Conservation (phyloP, 345 rosid species). For the Linum usitatissimum region DNA sequence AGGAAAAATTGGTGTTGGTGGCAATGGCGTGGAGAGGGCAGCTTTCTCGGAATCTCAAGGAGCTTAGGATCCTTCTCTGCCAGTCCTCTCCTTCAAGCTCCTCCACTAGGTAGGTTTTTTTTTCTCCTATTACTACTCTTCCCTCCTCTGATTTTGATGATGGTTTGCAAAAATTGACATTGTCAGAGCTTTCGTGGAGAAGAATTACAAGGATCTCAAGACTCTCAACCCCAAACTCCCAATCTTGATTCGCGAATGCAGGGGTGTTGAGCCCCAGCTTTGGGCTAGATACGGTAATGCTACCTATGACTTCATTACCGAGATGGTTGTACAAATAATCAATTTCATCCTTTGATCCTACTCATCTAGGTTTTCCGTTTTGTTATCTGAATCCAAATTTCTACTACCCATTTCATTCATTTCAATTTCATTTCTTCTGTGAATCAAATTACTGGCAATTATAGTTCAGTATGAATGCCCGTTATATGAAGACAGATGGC, state of each 20-base stretch:
- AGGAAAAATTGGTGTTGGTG: too few relatives aligned
- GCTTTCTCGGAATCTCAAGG: constrained; percentile 15
- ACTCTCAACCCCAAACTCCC: constrained; percentile 81
- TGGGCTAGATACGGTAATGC: constrained; percentile 90
- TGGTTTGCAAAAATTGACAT: background rate
- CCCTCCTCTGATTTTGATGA: background rate
- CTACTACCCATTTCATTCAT: too few relatives aligned
- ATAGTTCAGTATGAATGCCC: too few relatives aligned
- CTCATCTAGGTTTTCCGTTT: too few relatives aligned
- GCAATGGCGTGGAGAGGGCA: constrained; percentile 11
- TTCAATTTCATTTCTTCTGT: too few relatives aligned
- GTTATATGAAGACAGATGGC: too few relatives aligned
- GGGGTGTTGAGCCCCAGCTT: constrained; percentile 69
- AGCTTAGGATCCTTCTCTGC: constrained; percentile 62
- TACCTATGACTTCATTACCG: background rate
- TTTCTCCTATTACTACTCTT: background rate
- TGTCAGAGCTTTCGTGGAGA: constrained; percentile 62
- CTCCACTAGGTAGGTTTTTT: constrained; percentile 36
- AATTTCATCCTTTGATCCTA: too few relatives aligned
- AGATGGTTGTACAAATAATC: too few relatives aligned
- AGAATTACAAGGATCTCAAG: constrained; percentile 79
- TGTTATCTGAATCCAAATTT: too few relatives aligned
- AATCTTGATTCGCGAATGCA: constrained; percentile 75
- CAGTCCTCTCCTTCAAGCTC: constrained; percentile 66
- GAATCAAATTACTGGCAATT: too few relatives aligned